Evolutionary conservation across 257 asterid species (phyloP).

Genomic region (Plantago ovata): DNA sequence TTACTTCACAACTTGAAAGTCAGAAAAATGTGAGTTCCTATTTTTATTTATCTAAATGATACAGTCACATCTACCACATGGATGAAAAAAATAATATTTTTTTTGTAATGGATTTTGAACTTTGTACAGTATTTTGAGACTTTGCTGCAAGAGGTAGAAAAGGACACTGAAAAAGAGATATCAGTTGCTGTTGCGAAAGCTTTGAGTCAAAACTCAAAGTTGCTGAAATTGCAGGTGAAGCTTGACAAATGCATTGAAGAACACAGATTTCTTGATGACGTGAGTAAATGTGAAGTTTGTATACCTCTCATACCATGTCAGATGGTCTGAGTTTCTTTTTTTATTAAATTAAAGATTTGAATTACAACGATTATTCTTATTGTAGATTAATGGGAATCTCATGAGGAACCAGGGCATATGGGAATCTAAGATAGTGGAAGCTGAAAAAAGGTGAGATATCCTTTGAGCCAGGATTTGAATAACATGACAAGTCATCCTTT

Average conservation of each 20-base stretch:
- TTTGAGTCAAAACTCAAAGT: slow-evolving; percentile 60
- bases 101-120: slow-evolving; percentile 22
- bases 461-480: slow-evolving; percentile 12
- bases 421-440: slow-evolving; percentile 62
- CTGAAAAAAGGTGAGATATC: slow-evolving; percentile 55
- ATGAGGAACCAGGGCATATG: slow-evolving; percentile 66
- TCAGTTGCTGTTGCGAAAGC: slow-evolving; percentile 68
- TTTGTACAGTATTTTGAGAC: slow-evolving; percentile 80
- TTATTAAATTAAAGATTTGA: neutral
- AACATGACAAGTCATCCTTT: neutral
- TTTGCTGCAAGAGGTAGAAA: slow-evolving; percentile 65
- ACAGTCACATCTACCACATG: neutral
- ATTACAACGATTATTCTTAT: slow-evolving; percentile 12
- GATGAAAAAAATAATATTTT: slow-evolving; percentile 20
- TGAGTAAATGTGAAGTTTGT: slow-evolving; percentile 30
- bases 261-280: slow-evolving; percentile 78
- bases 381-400: slow-evolving; percentile 88
- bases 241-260: slow-evolving; percentile 60
- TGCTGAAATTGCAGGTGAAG: slow-evolving; percentile 69
- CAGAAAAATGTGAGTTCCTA: slow-evolving; percentile 67
- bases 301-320: neutral
- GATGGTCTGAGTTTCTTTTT: slow-evolving; percentile 13
- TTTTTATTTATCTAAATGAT: neutral
- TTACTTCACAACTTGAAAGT: slow-evolving; percentile 80
- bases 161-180: slow-evolving; percentile 62